Evolutionary conservation across 768 basidiomycete genomes (phyloP).

Genomic region (Gautieria morchelliformis): DNA sequence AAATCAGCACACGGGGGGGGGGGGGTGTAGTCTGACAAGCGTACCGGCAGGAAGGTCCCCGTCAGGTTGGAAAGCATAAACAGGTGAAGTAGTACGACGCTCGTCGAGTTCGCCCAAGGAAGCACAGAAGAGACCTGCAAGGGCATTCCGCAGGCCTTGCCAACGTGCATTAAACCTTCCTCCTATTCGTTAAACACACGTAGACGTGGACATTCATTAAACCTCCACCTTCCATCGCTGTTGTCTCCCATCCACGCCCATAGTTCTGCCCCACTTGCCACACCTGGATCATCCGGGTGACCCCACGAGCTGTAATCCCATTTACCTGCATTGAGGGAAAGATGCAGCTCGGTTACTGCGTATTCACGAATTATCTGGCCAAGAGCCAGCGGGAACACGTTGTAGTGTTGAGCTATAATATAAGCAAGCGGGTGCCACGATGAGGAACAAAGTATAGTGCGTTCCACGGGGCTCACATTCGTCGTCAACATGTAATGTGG

Average conservation of each 20-base stretch:
- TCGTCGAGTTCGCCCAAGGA: slow-evolving; percentile 74
- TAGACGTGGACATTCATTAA: neutral
- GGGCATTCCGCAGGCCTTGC: slow-evolving; percentile 77
- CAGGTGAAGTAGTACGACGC: slow-evolving; percentile 62
- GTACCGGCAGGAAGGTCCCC: slow-evolving; percentile 38
- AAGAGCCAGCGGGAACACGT: slow-evolving; percentile 75
- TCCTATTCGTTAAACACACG: neutral
- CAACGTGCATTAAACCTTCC: slow-evolving; percentile 66
- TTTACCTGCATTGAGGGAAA: slow-evolving; percentile 83
- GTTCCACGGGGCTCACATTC: slow-evolving; percentile 29
- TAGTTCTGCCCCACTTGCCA: slow-evolving; percentile 81
- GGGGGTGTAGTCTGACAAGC: neutral
- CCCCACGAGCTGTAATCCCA: slow-evolving; percentile 88
- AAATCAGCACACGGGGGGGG: too few species aligned
- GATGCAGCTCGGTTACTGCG: slow-evolving; percentile 78
- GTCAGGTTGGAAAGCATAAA: slow-evolving; percentile 48
- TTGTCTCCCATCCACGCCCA: slow-evolving; percentile 86
- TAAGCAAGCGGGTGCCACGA: too few species aligned
- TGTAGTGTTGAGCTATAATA: slow-evolving; percentile 69
- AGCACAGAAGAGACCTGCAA: slow-evolving; percentile 92
- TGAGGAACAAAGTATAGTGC: neutral
- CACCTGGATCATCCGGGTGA: slow-evolving; percentile 62
- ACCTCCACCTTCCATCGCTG: slow-evolving; percentile 3
- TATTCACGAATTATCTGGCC: slow-evolving; percentile 83
- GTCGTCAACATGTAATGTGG: slow-evolving; percentile 34